These are phyloP conservation scores for Phaeolepiota aurea DNA, from an alignment of 768 basidiomycete species.

Conservation along the genomic window DNA sequence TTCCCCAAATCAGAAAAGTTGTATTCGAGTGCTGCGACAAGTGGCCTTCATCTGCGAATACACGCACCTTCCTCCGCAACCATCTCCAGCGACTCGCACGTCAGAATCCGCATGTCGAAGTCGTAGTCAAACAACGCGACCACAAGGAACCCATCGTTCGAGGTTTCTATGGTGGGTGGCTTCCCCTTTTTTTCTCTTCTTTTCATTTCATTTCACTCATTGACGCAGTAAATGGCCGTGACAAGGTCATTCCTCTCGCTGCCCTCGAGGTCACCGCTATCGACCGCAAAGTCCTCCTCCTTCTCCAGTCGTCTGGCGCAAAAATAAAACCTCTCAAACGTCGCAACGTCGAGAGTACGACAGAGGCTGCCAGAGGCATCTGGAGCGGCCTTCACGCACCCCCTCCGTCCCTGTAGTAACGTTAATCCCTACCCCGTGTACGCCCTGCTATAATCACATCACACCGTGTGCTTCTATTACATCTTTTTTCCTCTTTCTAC, in stretches of 20 bases:
- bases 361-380: constrained; percentile 78
- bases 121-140: constrained; percentile 72
- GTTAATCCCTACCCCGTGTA: not conserved
- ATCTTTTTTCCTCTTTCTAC: constrained; percentile 17
- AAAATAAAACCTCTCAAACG: constrained; percentile 79
- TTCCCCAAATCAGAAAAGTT: constrained; percentile 76
- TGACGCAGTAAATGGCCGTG: constrained; percentile 69
- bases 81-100: constrained; percentile 58
- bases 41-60: constrained; percentile 67
- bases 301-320: constrained; percentile 82
- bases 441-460: constrained; percentile 8
- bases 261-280: constrained; percentile 68
- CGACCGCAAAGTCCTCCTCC: constrained; percentile 69
- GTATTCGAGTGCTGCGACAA: constrained; percentile 86
- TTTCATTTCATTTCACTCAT: constrained; percentile 10
- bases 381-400: constrained; percentile 86
- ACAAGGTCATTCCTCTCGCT: constrained; percentile 82
- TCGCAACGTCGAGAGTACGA: constrained; percentile 66
- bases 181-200: constrained; percentile 7
- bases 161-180: constrained; percentile 71
- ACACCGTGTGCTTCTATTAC: not conserved
- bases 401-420: constrained; percentile 39
- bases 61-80: constrained; percentile 61
- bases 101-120: constrained; percentile 74
- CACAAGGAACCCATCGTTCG: constrained; percentile 73